phyloP scores from a whole-genome alignment of 108 stramenopile species.

The Skeletonema tropicum region DNA sequence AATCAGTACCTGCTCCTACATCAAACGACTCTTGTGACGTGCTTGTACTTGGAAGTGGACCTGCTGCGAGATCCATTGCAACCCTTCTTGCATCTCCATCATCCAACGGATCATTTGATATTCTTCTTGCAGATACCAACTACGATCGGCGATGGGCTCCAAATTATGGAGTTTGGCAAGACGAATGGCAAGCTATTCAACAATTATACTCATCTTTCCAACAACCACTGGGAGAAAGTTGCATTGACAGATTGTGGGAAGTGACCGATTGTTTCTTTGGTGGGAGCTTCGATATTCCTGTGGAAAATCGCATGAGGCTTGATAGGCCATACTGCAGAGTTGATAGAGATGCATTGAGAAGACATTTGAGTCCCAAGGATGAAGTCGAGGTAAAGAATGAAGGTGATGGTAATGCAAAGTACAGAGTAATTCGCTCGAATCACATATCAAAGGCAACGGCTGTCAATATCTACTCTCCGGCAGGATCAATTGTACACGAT shows the following conservation, averaged over 20 bases:
- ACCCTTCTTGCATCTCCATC: constrained; percentile 58
- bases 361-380: constrained; percentile 50
- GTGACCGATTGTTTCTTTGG: constrained; percentile 95
- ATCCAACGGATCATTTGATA: constrained; percentile 44
- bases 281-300: constrained; percentile 86
- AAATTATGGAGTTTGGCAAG: constrained; percentile 95
- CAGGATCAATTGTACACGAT: constrained; percentile 73
- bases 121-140: constrained; percentile 82
- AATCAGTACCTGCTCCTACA: not conserved
- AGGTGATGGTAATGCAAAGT: constrained; percentile 36
- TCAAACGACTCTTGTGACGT: constrained; percentile 75
- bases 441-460: constrained; percentile 71
- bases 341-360: constrained; percentile 70
- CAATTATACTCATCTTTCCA: constrained; percentile 27
- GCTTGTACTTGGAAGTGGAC: constrained; percentile 80
- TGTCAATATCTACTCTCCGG: constrained; percentile 79
- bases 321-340: constrained; percentile 87
- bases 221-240: constrained; percentile 24
- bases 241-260: constrained; percentile 80
- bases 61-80: constrained; percentile 80
- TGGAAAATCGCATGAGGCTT: constrained; percentile 67
- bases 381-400: constrained; percentile 32
- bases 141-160: constrained; percentile 82
- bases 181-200: constrained; percentile 89
- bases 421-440: constrained; percentile 65